Evolutionary conservation across 176 grass and related monocot species (phyloP).

Genomic region (Sorghum bicolor): Sorghum_bicolor_NCBIv3 NC_012872.2:5706501-5707000

Average conservation of each 20-base stretch:
- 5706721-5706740: neutral
- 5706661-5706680: neutral
- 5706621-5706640: neutral
- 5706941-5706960: slow-evolving; percentile 21
- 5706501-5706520: neutral
- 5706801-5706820: neutral
- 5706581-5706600: neutral
- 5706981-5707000: neutral
- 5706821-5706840: slow-evolving; percentile 54
- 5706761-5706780: neutral
- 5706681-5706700: neutral
- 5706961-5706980: neutral
- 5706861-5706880: slow-evolving; percentile 93
- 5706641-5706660: neutral
- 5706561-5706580: neutral
- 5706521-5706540: neutral
- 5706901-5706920: slow-evolving; percentile 94
- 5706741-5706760: neutral
- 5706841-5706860: slow-evolving; percentile 93
- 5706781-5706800: neutral
- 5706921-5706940: slow-evolving; percentile 94
- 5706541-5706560: neutral
- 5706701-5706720: neutral
- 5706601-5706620: neutral
- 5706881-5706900: slow-evolving; percentile 80